These are phyloP conservation scores for Apiotrichum gamsii DNA, from an alignment of 1,284 basidiomycete genomes.

Conservation along the genomic window DNA sequence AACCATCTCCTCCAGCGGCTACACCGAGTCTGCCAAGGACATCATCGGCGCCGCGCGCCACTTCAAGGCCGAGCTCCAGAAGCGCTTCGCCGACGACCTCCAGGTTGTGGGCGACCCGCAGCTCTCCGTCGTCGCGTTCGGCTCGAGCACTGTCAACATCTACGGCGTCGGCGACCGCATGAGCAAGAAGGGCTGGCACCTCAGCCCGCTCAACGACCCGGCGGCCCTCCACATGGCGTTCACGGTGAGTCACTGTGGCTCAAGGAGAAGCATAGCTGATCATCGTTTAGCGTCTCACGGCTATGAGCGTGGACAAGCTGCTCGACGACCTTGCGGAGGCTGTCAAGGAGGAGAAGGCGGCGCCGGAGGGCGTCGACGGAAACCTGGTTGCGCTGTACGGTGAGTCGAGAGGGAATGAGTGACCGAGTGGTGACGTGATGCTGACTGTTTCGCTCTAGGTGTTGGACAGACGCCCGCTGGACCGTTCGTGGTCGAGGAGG, in stretches of 20 bases:
- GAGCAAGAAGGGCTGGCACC: conserved; percentile 78
- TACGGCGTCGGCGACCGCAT: conserved; percentile 87
- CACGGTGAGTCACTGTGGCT: conserved; percentile 58
- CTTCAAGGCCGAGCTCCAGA: conserved; percentile 30
- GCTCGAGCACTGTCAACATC: conserved; percentile 54
- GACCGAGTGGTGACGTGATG: not conserved
- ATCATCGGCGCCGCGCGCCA: conserved; percentile 60
- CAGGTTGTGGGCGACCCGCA: conserved; percentile 82
- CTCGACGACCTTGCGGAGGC: conserved; percentile 62
- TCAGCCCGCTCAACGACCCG: conserved; percentile 75
- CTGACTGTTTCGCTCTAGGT: conserved; percentile 51
- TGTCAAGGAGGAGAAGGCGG: conserved; percentile 68
- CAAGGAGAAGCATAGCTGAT: conserved; percentile 1
- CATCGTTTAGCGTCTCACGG: conserved; percentile 52
- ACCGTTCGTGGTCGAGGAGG: conserved; percentile 75
- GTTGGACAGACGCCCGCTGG: conserved; percentile 82
- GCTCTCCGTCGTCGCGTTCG: conserved; percentile 86
- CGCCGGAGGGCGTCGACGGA: conserved; percentile 53
- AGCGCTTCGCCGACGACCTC: conserved; percentile 53
- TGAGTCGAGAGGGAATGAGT: conserved; percentile 52
- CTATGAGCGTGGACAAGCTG: conserved; percentile 36
- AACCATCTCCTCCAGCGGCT: conserved; percentile 57
- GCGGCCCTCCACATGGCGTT: conserved; percentile 88
- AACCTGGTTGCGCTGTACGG: conserved; percentile 84
- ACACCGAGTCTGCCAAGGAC: conserved; percentile 74